phyloP scores from a whole-genome alignment of 1,139 yeast genomes.

The Hemisphaericaspora lyxosophila region DNA sequence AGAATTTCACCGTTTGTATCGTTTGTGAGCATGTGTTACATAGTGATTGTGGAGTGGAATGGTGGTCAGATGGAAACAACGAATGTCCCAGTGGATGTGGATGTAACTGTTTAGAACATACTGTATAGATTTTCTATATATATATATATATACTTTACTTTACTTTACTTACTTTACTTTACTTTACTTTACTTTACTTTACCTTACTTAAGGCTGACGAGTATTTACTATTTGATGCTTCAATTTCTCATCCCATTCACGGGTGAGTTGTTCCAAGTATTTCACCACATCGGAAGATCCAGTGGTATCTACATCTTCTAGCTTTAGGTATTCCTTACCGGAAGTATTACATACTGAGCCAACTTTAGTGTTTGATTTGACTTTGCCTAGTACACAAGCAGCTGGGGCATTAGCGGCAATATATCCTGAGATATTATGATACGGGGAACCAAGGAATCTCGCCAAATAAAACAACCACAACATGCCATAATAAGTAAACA shows the following conservation, averaged over 20 bases:
- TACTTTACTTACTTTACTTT: no score
- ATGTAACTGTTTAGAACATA: slow-evolving; percentile 57
- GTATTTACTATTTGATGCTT: slow-evolving; percentile 70
- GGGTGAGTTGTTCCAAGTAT: slow-evolving; percentile 55
- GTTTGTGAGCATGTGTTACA: slow-evolving; percentile 80
- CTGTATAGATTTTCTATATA: slow-evolving; percentile 10
- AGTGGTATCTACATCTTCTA: slow-evolving; percentile 55
- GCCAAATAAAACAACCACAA: slow-evolving; percentile 79
- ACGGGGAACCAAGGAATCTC: slow-evolving; percentile 75
- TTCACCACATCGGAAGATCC: slow-evolving; percentile 64
- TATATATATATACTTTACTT: no score
- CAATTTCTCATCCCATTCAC: slow-evolving; percentile 61
- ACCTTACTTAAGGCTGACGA: slow-evolving; percentile 22
- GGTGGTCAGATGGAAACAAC: slow-evolving; percentile 63
- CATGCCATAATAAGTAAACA: slow-evolving; percentile 85
- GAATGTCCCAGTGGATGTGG: slow-evolving; percentile 90
- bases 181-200: no score
- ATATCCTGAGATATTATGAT: slow-evolving; percentile 87
- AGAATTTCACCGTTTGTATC: slow-evolving; percentile 66
- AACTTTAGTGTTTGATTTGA: slow-evolving; percentile 55
- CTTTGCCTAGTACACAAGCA: slow-evolving; percentile 36
- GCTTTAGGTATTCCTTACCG: slow-evolving; percentile 61
- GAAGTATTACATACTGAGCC: slow-evolving; percentile 69
- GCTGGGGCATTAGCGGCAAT: slow-evolving; percentile 85
- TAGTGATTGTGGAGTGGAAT: slow-evolving; percentile 70